phyloP scores from a whole-genome alignment of 2,329 filamentous ascomycete genomes.

The Colletotrichum brevisporum region DNA sequence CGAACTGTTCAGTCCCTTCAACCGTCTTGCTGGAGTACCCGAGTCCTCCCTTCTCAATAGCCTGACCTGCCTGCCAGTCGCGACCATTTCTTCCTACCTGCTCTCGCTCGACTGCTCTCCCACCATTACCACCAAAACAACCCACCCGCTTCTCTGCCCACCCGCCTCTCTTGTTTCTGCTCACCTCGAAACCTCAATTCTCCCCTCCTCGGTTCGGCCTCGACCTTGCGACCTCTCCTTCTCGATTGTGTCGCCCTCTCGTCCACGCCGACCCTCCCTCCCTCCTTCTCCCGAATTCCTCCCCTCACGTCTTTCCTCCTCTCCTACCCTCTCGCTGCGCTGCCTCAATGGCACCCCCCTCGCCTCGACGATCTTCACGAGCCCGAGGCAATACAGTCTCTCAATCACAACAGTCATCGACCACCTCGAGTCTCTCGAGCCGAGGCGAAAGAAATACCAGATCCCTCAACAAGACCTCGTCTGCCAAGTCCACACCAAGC shows the following conservation, averaged over 20 bases:
- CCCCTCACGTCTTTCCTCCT: conserved; percentile 23
- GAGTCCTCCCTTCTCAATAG: conserved; percentile 40
- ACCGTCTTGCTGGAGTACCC: conserved; percentile 38
- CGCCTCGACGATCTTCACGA: conserved; percentile 91
- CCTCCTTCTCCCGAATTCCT: conserved; percentile 49
- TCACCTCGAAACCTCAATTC: conserved; percentile 45
- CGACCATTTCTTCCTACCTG: conserved; percentile 39
- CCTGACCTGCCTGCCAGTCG: conserved; percentile 36
- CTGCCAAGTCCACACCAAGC: conserved; percentile 82
- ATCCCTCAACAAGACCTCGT: conserved; percentile 79
- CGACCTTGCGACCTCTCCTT: conserved; percentile 48
- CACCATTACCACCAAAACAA: conserved; percentile 40
- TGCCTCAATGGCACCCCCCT: conserved; percentile 70
- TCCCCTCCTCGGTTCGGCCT: conserved; percentile 46
- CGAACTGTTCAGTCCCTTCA: conserved; percentile 39
- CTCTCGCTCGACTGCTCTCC: conserved; percentile 36
- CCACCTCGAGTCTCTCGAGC: conserved; percentile 82
- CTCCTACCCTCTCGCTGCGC: conserved; percentile 24
- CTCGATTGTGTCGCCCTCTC: conserved; percentile 50
- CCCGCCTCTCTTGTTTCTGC: conserved; percentile 43
- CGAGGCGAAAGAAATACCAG: conserved; percentile 82
- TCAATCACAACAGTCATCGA: conserved; percentile 82
- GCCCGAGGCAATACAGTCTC: conserved; percentile 84
- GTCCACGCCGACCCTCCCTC: conserved; percentile 47
- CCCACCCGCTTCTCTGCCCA: conserved; percentile 36